Evolutionary conservation across 148 eudicot species (phyloP).

Genomic region (Vaccinium macrocarpon): DNA sequence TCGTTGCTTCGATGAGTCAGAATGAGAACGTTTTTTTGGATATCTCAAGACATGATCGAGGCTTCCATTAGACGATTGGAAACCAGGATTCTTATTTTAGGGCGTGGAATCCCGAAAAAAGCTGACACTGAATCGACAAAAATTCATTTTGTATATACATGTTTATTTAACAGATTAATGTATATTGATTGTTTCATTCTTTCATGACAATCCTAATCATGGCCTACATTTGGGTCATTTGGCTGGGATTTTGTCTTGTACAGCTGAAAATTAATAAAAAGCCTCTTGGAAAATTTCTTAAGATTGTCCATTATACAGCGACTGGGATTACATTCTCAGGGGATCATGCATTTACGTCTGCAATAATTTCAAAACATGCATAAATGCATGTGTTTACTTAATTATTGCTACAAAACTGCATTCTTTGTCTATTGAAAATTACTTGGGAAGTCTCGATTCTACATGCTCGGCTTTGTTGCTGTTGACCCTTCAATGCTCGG

Average conservation of each 20-base stretch:
- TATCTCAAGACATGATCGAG: background rate
- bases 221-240: background rate
- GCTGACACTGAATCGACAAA: background rate
- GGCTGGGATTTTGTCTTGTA: slow-evolving; percentile 11
- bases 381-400: too few relatives aligned
- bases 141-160: background rate
- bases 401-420: too few relatives aligned
- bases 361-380: too few relatives aligned
- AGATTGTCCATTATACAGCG: background rate
- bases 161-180: background rate
- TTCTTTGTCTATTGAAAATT: too few relatives aligned
- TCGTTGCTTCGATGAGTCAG: slow-evolving; percentile 44
- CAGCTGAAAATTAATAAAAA: background rate
- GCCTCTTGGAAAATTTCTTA: background rate
- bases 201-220: slow-evolving; percentile 7
- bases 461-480: too few relatives aligned
- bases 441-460: too few relatives aligned
- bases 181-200: slow-evolving; percentile 10
- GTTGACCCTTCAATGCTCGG: too few relatives aligned
- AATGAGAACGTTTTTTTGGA: background rate
- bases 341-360: background rate
- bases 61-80: background rate
- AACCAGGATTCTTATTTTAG: background rate
- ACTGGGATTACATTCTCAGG: background rate
- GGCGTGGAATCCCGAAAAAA: background rate